phyloP scores from a whole-genome alignment of 192 early-diverging fungal genomes.

The Backusella macrospora region DNA sequence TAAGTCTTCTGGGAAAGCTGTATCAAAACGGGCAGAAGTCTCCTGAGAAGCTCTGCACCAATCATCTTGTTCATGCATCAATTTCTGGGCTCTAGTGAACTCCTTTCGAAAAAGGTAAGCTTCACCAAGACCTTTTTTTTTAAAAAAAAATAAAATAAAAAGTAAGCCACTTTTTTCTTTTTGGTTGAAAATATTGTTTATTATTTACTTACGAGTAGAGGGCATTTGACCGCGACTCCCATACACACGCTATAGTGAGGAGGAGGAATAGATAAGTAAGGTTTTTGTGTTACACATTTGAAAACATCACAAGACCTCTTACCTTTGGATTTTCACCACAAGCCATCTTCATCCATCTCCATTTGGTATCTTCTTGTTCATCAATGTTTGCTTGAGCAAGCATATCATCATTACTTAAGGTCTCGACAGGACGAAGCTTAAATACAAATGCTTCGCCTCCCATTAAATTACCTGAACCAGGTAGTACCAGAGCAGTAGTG shows the following conservation, averaged over 20 bases:
- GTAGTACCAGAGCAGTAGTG: slow-evolving; percentile 73
- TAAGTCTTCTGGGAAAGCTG: slow-evolving; percentile 62
- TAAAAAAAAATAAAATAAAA: neutral
- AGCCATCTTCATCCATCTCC: slow-evolving; percentile 84
- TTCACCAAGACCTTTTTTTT: slow-evolving; percentile 54
- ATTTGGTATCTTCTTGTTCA: slow-evolving; percentile 48
- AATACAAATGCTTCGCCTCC: slow-evolving; percentile 76
- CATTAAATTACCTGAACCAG: slow-evolving; percentile 75
- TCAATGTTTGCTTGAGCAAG: slow-evolving; percentile 47
- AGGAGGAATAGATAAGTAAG: neutral
- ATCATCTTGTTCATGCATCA: slow-evolving; percentile 58
- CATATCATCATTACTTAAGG: slow-evolving; percentile 69
- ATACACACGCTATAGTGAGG: slow-evolving; percentile 9
- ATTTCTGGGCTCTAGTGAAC: slow-evolving; percentile 54
- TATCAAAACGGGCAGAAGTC: slow-evolving; percentile 16
- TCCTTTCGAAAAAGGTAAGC: slow-evolving; percentile 64
- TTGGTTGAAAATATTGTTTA: neutral
- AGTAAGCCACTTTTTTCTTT: neutral
- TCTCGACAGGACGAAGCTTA: slow-evolving; percentile 60
- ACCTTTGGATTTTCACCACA: slow-evolving; percentile 81
- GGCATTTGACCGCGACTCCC: slow-evolving; percentile 37
- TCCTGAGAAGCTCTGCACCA: slow-evolving; percentile 60
- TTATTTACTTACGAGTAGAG: slow-evolving; percentile 43
- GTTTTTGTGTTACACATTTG: neutral
- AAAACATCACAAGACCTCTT: neutral